Evolutionary conservation across 176 grass and related monocot species (phyloP).

Genomic region (Oryza punctata): DNA sequence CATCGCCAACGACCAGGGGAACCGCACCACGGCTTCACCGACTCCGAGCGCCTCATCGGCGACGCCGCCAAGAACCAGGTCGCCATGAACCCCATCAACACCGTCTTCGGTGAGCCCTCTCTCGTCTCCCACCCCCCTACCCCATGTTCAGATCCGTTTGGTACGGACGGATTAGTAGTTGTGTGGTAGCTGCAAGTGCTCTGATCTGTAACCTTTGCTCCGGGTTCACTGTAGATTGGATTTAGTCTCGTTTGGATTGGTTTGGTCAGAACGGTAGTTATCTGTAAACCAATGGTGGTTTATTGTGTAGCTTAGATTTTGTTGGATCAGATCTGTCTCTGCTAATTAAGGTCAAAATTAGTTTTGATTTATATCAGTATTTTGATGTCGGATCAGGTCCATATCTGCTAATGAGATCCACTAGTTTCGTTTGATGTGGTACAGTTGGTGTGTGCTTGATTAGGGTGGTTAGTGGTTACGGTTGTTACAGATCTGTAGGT

Average conservation of each 20-base stretch:
- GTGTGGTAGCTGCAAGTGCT: too few species aligned
- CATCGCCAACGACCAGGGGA: conserved; percentile 90
- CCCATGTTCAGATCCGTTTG: conserved; percentile 41
- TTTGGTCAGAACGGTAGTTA: background rate
- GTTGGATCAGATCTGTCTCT: background rate
- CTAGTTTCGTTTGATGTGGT: background rate
- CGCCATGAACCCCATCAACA: conserved; percentile 95
- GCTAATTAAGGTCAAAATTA: background rate
- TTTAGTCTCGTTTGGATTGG: background rate
- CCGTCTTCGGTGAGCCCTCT: conserved; percentile 94
- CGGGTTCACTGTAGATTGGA: background rate
- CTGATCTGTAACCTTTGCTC: background rate
- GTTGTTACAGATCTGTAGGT: background rate
- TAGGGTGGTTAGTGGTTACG: too few species aligned
- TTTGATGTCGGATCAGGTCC: too few species aligned
- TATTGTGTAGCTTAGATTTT: background rate
- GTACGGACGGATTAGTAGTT: background rate
- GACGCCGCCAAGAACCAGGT: conserved; percentile 95
- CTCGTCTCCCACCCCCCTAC: too few species aligned
- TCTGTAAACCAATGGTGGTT: background rate
- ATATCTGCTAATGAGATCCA: too few species aligned
- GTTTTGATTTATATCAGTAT: background rate
- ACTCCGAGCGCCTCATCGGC: conserved; percentile 83
- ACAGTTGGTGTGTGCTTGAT: background rate
- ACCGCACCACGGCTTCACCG: conserved; percentile 88